Evolutionary conservation across 2,329 filamentous ascomycete species (phyloP), one percentile per base, ranked within the genome.

Genomic region (Coniochaeta sp.): DNA sequence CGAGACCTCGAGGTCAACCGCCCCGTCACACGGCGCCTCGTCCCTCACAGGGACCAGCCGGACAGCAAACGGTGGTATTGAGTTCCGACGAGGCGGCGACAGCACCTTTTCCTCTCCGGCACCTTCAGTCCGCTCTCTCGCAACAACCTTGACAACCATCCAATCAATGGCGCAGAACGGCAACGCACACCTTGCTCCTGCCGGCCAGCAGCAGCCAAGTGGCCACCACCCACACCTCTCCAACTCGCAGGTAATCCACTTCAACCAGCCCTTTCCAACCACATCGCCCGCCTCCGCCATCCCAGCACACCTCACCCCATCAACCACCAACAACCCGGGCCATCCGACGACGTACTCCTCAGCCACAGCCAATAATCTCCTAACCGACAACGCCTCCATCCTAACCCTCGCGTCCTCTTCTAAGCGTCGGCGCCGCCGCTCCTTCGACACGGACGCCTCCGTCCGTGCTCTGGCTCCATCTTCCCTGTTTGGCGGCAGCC

Each of bases 321-420:
- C 71, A 22, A 70, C 73, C n/a, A 69, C 68, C 61, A 69, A 75
- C 62, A 69, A 76, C 62, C 65, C 74, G 68, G 68, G 76, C 58
- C 82, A 87, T 66, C 89, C 89, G 2, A 83, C 86, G 6, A 93
- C 89, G 0, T 93, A 93, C 72, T 83, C 81, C 58, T 84, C 83
- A n/a, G 89, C 89, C 1, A 93, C 89, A 0, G 90, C 90, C 58
- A 92, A 93, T 73, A 91, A 90, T 67, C 81, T 93, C 6, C 78
- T 93, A 36, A 91, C 89, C 1, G 91, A 96, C 72, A 91, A 96
- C 70, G 91, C 91, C 24, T 93, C 90, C 28, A 93, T 96, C 66
- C 76, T 96, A 62, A 96, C 91, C 0, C 80, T 96, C 16, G 91
- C 91, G 2, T 93, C 90, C 4, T 93, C 89, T 0, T 91, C 88